Conservation (phyloP, 768 basidiomycete genomes). For the Pisolithus orientalis region DNA sequence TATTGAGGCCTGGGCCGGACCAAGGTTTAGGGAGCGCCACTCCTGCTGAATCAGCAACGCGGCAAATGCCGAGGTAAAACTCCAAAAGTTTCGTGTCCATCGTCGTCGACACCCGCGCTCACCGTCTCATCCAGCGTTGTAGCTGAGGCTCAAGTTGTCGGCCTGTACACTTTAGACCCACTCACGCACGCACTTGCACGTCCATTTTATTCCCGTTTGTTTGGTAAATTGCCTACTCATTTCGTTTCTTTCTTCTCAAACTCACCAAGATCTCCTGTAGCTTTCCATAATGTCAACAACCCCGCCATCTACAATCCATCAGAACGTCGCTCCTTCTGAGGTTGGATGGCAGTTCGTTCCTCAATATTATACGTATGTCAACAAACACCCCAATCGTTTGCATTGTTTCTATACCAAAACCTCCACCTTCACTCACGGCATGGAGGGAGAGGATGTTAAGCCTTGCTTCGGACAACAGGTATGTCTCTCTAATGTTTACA, state of each 20-base stretch:
- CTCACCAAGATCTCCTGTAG: constrained; percentile 8
- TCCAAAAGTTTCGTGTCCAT: constrained; percentile 13
- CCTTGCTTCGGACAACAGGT: constrained; percentile 94
- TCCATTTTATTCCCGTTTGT: constrained; percentile 29
- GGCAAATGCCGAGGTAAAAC: constrained; percentile 29
- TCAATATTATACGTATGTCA: constrained; percentile 98
- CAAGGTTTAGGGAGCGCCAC: constrained; percentile 1
- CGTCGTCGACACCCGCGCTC: constrained; percentile 15
- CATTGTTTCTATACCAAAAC: constrained; percentile 99
- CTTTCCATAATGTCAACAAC: constrained; percentile 34
- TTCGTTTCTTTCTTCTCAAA: constrained; percentile 1
- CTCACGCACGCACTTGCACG: constrained; percentile 29
- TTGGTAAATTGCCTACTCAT: constrained; percentile 12
- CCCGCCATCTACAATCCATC: constrained; percentile 39
- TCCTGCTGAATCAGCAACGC: constrained; percentile 24
- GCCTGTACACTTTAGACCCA: constrained; percentile 33
- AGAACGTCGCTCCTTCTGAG: constrained; percentile 80
- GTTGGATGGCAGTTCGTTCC: constrained; percentile 99
- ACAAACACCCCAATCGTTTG: constrained; percentile 93
- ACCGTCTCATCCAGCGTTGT: constrained; percentile 14
- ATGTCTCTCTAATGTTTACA: constrained; percentile 19
- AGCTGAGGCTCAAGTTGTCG: constrained; percentile 12
- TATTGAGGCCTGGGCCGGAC: no score
- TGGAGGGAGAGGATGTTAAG: constrained; percentile 90
- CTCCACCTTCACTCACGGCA: constrained; percentile 95